Evolutionary conservation across 83 land plant species (phyloP), one percentile per base, ranked within the genome.

Genomic region (Picea abies): DNA sequence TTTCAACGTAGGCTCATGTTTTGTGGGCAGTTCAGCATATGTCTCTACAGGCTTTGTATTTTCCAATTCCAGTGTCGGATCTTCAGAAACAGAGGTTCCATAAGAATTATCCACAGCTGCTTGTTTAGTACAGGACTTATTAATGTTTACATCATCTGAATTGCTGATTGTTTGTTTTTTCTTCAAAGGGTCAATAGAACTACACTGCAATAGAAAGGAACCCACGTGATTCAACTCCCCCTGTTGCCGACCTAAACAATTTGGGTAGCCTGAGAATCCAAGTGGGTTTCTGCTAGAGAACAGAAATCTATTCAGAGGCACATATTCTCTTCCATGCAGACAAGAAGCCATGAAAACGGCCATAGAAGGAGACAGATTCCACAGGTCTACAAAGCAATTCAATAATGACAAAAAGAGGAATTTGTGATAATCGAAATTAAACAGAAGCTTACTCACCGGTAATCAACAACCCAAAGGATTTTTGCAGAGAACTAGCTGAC

Each of bases 251-350:
- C 75, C 75, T 37, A 70, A 19, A 35, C 47, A 35, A 37, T 22
- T 70, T 70, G 41, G 47, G 22, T 70, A n/a, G 47, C 75, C 47
- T 70, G 75, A 70, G 20, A 37, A 37, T 70, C 75, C 75, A 70
- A 19, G 41, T 37, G 37, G 20, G 49, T 19, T 70, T 70, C n/a
- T 70, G 22, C 47, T 37, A 37, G 75, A 70, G 8, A 70, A 17
- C 1, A 35, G n/a, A 70, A 41, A 70, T 10, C 47, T n/a, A 37
- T n/a, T 37, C 19, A 41, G 10, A 37, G n/a, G 29, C 19, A 19
- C 17, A 17, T 20, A 39, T 70, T 70, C 49, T 70, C 75, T 70
- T 70, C 47, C 47, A 37, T 37, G 75, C 9, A 70, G 75, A 37
- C 47, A 70, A 37, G 44, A 70, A 70, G 75, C 17, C 75, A 37